A percentile compares a stretch with the other conserved stretches of the same genome.
These are phyloP conservation scores for Dothiorella sarmentorum DNA, from an alignment of 2,329 filamentous ascomycete species.

Conservation along the genomic window DNA sequence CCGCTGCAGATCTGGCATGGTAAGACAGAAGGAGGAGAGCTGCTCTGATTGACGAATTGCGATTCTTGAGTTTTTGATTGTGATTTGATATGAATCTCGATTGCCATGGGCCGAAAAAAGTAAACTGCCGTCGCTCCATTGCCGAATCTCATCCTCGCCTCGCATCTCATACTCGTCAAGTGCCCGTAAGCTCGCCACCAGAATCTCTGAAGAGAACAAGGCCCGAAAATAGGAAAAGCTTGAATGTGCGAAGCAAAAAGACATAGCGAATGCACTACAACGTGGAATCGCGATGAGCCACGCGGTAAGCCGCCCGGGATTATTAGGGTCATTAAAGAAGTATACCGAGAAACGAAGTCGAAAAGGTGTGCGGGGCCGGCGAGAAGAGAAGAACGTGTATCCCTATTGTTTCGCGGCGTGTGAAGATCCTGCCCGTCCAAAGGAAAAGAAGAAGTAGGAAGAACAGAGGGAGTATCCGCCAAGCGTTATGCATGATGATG, in stretches of 20 bases:
- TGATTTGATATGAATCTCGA: conserved; percentile 2
- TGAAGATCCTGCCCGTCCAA: neutral
- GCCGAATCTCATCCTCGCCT: neutral
- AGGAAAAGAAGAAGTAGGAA: conserved; percentile 2
- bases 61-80: no score
- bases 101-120: conserved; percentile 7
- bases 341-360: conserved; percentile 12
- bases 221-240: conserved; percentile 14
- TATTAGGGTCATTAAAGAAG: conserved; percentile 14
- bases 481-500: conserved; percentile 16
- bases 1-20: neutral
- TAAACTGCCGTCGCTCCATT: conserved; percentile 8
- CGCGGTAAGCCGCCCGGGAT: conserved; percentile 2
- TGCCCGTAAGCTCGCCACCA: neutral
- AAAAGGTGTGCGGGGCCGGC: neutral
- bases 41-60: neutral
- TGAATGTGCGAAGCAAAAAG: conserved; percentile 10
- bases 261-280: neutral
- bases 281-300: neutral
- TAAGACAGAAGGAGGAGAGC: neutral
- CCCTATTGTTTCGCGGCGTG: conserved; percentile 5
- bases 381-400: conserved; percentile 15
- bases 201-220: conserved; percentile 5
- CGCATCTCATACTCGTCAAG: neutral
- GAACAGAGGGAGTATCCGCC: conserved; percentile 6